Percentiles rank a stretch among this genome's conserved stretches.
Evolutionary conservation across 139 green algal species (phyloP).

Genomic region (Chlamydomonas asymmetrica): DNA sequence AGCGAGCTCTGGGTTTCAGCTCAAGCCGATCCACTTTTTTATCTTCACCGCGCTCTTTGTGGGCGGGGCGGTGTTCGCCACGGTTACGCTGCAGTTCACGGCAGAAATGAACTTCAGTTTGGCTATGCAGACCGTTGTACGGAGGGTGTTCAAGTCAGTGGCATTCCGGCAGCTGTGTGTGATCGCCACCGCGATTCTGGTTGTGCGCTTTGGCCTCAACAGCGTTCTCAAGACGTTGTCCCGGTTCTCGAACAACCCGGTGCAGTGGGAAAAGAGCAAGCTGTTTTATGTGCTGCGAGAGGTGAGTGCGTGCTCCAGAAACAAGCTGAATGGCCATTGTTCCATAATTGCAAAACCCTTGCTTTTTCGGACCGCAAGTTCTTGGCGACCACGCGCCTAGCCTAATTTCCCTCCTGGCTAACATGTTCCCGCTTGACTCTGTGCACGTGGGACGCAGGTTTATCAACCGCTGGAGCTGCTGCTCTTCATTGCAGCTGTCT

Average conservation of each 20-base stretch:
- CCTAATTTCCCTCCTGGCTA: too few relatives aligned
- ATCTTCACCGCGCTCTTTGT: constrained; percentile 51
- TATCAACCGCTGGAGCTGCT: constrained; percentile 90
- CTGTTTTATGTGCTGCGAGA: constrained; percentile 72
- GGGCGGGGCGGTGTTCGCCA: constrained; percentile 51
- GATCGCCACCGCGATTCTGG: constrained; percentile 46
- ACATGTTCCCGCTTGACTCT: too few relatives aligned
- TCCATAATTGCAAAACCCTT: too few relatives aligned
- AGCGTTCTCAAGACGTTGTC: constrained; percentile 49
- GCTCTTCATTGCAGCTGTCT: constrained; percentile 84
- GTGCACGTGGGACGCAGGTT: too few relatives aligned
- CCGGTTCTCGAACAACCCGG: constrained; percentile 39
- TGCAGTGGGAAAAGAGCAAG: constrained; percentile 64
- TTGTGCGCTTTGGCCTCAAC: constrained; percentile 59
- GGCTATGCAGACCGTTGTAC: constrained; percentile 43
- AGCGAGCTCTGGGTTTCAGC: constrained; percentile 7
- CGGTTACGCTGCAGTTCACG: constrained; percentile 59
- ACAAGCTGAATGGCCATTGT: too few relatives aligned
- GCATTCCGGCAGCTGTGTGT: constrained; percentile 69
- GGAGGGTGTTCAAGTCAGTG: constrained; percentile 66
- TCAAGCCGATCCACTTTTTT: constrained; percentile 33
- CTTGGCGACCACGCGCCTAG: too few relatives aligned
- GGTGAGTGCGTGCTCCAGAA: constrained; percentile 26
- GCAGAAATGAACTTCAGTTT: constrained; percentile 49
- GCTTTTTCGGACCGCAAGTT: too few relatives aligned